These are phyloP conservation scores for Suillus hirtellus DNA, from an alignment of 768 basidiomycete genomes.

Conservation along the genomic window DNA sequence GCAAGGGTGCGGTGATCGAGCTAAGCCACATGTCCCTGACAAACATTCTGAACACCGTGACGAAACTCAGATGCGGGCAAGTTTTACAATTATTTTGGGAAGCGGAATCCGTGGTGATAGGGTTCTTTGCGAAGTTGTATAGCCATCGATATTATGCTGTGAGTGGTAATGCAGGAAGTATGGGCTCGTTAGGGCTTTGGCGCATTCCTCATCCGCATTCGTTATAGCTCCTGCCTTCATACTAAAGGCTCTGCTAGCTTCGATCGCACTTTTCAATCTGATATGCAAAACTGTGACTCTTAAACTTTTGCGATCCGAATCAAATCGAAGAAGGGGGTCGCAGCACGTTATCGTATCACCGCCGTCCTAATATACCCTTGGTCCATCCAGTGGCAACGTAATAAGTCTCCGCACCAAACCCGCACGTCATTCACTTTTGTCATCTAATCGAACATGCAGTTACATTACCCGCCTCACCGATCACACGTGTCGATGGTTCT, in stretches of 20 bases:
- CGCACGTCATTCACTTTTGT: not conserved
- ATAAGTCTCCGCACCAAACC: constrained; percentile 1
- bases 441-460: constrained; percentile 4
- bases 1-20: constrained; percentile 30
- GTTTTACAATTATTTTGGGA: constrained; percentile 11
- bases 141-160: not conserved
- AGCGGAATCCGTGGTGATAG: constrained; percentile 10
- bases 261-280: not conserved
- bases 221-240: not conserved
- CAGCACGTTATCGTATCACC: not conserved
- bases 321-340: not conserved
- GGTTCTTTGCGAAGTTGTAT: not conserved
- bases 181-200: not conserved
- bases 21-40: constrained; percentile 29
- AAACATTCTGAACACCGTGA: constrained; percentile 20
- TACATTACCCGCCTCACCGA: constrained; percentile 5
- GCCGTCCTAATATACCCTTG: constrained; percentile 2
- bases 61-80: constrained; percentile 15
- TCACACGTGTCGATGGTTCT: constrained; percentile 8
- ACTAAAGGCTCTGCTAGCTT: not conserved
- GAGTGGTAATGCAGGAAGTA: constrained; percentile 1
- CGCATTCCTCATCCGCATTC: not conserved
- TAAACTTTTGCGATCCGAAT: not conserved
- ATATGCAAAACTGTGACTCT: not conserved
- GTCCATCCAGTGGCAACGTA: not conserved